Base-by-base conservation (phyloP, 352 stramenopile species). In the Blastocystis sp. region DNA sequence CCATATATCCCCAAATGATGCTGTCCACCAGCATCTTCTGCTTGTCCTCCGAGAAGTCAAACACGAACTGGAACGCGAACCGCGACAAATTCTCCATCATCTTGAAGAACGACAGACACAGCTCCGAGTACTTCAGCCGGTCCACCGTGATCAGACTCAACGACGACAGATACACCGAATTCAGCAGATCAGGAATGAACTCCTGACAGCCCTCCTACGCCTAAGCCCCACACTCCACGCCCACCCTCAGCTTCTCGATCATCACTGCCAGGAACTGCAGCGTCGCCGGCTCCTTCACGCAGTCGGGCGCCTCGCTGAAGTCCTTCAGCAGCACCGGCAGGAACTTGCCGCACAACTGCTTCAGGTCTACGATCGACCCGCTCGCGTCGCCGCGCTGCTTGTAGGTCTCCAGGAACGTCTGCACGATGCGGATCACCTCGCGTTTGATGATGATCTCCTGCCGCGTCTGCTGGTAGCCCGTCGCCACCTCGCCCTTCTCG, bases 81-180 rank as follows among this genome's bases (percentile, higher is more conserved):
- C 95, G 93, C 78, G 97, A 97, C 62, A 98, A 64, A 21, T 3
- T 91, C 90, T 92, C 94, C 40, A 99, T 91, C 82, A 99, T 94
- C 90, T 97, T 96, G 93, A 98, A 99, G 89, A 99, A 99, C 87
- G 96, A 95, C 81, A 99, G 95, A 77, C 97, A 93, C 90, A 99
- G 96, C 90, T 99, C 97, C 0, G 97, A 96, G 90, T 96, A 98
- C 90, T 99, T 96, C 90, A 98, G 94, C 90, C 99, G 98, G 92
- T 99, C 99, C 82, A 94, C 95, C 6, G 96, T 99, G 90, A 99
- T 99, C 95, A 99, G 98, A 90, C 98, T 94, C 42, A 99, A 92
- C 59, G 97, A 98, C 89, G 94, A 97, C 92, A 98, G 95, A 90
- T 99, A 98, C 40, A 98, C 95, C 71, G 95, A 93, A 84, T 98